A percentile compares a stretch with the other conserved stretches of the same genome.
phyloP scores from a whole-genome alignment of 306 rosid genomes.

The Vigna unguiculata region DNA sequence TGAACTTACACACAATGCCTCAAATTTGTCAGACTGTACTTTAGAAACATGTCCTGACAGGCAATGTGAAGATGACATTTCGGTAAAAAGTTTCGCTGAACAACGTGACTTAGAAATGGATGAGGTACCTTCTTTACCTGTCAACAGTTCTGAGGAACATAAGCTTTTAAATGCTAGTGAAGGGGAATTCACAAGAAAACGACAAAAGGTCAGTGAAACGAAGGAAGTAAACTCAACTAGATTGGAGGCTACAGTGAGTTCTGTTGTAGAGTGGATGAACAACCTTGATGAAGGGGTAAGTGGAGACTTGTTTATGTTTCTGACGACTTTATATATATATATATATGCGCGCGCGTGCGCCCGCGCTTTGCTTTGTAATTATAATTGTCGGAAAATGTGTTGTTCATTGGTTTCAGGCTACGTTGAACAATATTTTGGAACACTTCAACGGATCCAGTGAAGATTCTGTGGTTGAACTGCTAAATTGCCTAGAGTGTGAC shows the following conservation, averaged over 20 bases:
- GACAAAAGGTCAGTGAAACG: slow-evolving; percentile 57
- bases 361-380: slow-evolving; percentile 17
- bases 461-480: slow-evolving; percentile 60
- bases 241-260: slow-evolving; percentile 67
- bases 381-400: background rate
- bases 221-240: slow-evolving; percentile 43
- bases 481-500: slow-evolving; percentile 70
- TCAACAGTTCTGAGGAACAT: slow-evolving; percentile 43
- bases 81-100: slow-evolving; percentile 28
- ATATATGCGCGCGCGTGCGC: too few species aligned
- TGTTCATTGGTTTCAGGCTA: slow-evolving; percentile 64
- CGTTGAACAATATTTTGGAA: slow-evolving; percentile 56
- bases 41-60: slow-evolving; percentile 34
- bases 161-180: slow-evolving; percentile 39
- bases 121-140: slow-evolving; percentile 47
- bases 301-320: slow-evolving; percentile 31
- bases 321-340: slow-evolving; percentile 5
- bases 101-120: slow-evolving; percentile 12
- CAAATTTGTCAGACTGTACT: slow-evolving; percentile 45
- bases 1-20: slow-evolving; percentile 36
- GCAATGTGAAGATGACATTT: slow-evolving; percentile 34
- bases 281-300: slow-evolving; percentile 70
- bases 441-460: slow-evolving; percentile 69
- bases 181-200: slow-evolving; percentile 54
- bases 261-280: slow-evolving; percentile 72